Percentiles rank a stretch among this genome's conserved stretches.
Evolutionary conservation across 106 monocot genomes (phyloP).

Genomic region (Vanilla planifolia): DNA sequence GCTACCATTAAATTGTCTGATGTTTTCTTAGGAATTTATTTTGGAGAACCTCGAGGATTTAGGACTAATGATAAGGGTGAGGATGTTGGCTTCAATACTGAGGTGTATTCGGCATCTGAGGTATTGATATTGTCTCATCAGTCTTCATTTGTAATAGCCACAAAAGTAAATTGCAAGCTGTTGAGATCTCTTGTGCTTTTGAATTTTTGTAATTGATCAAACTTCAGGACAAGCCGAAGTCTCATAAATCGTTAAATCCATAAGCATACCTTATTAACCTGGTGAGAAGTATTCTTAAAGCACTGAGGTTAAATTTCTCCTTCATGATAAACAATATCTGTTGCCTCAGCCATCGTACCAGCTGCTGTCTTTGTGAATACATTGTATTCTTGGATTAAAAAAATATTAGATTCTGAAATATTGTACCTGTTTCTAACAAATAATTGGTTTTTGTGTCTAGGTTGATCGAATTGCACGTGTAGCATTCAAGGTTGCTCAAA

Average conservation of each 20-base stretch:
- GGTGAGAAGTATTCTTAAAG: no score
- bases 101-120: slow-evolving; percentile 79
- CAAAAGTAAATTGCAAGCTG: no score
- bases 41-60: slow-evolving; percentile 93
- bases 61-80: slow-evolving; percentile 72
- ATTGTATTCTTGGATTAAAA: no score
- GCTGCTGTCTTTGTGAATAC: no score
- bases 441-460: slow-evolving; percentile 19
- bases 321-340: no score
- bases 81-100: slow-evolving; percentile 85
- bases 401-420: no score
- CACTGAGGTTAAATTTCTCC: no score
- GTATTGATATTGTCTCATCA: slow-evolving; percentile 18
- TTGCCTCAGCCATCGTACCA: no score
- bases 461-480: slow-evolving; percentile 93
- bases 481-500: slow-evolving; percentile 84
- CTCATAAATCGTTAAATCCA: no score
- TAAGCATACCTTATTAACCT: no score
- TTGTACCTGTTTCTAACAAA: no score
- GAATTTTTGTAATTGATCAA: not conserved
- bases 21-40: slow-evolving; percentile 67
- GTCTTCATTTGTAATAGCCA: not conserved
- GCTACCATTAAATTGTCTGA: not conserved
- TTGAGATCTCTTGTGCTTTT: no score
- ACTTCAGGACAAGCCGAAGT: not conserved